phyloP scores from a whole-genome alignment of 202 grass and related monocot genomes.

The Setaria viridis region DNA sequence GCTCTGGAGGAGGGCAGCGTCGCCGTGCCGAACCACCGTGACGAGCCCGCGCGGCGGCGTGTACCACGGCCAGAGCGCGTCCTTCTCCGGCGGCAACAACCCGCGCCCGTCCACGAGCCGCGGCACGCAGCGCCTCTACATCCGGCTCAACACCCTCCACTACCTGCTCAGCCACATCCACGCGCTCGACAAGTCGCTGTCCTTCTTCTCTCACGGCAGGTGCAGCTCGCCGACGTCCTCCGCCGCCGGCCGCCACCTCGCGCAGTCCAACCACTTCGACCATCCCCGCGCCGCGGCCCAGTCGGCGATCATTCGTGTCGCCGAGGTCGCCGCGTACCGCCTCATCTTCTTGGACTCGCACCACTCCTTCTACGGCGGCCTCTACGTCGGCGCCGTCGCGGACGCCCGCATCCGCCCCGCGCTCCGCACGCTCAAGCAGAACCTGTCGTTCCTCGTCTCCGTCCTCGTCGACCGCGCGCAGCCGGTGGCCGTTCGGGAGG shows the following conservation, averaged over 20 bases:
- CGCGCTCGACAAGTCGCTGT: constrained; percentile 86
- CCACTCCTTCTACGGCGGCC: constrained; percentile 81
- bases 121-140: constrained; percentile 89
- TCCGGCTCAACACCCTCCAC: constrained; percentile 94
- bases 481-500: constrained; percentile 81
- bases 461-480: constrained; percentile 82
- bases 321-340: constrained; percentile 90
- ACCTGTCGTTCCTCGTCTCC: constrained; percentile 73
- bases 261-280: constrained; percentile 58
- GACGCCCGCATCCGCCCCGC: constrained; percentile 71
- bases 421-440: constrained; percentile 87
- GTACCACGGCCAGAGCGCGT: constrained; percentile 35
- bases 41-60: constrained; percentile 30
- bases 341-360: constrained; percentile 92
- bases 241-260: constrained; percentile 18
- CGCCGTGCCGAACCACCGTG: constrained; percentile 54
- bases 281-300: constrained; percentile 59
- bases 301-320: constrained; percentile 57
- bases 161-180: constrained; percentile 82
- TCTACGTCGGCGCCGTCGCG: constrained; percentile 63
- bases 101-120: constrained; percentile 91
- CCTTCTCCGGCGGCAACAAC: constrained; percentile 54
- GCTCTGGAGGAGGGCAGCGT: constrained; percentile 76
- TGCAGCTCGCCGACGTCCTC: constrained; percentile 19
- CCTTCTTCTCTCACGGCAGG: constrained; percentile 69